Percentiles rank a stretch among this genome's conserved stretches.
Evolutionary conservation across 768 basidiomycete species (phyloP).

Genomic region (Saitozyma sp.): DNA sequence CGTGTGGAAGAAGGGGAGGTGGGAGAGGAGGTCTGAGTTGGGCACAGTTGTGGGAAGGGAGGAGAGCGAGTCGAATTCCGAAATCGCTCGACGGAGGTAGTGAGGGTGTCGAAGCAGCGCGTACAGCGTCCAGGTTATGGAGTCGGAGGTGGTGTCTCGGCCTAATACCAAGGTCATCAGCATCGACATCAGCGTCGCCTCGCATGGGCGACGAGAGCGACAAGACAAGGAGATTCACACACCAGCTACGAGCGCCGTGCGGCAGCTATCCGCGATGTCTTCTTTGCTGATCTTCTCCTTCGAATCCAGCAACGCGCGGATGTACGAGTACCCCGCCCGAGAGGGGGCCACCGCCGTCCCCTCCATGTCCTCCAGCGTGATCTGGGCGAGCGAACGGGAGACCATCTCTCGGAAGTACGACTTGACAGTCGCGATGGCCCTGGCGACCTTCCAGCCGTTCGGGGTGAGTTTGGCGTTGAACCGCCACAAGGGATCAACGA

Average conservation of each 20-base stretch:
- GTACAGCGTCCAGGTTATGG: slow-evolving; percentile 33
- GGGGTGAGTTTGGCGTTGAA: slow-evolving; percentile 14
- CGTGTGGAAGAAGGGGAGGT: slow-evolving; percentile 18
- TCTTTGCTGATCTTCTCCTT: slow-evolving; percentile 11
- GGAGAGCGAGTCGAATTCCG: slow-evolving; percentile 7
- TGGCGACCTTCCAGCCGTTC: slow-evolving; percentile 7
- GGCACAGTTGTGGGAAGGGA: not conserved
- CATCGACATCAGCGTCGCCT: not conserved
- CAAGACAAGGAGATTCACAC: not conserved
- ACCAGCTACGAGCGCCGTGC: slow-evolving; percentile 40
- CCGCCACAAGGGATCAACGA: slow-evolving; percentile 22
- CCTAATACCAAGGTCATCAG: slow-evolving; percentile 12
- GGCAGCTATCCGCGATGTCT: slow-evolving; percentile 25
- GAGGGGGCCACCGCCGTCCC: slow-evolving; percentile 3
- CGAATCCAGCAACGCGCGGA: slow-evolving; percentile 15
- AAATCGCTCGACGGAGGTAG: slow-evolving; percentile 4
- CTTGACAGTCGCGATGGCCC: slow-evolving; percentile 11
- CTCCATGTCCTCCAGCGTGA: not conserved
- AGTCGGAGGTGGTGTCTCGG: slow-evolving; percentile 39
- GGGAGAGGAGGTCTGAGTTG: slow-evolving; percentile 2
- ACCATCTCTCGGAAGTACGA: slow-evolving; percentile 5
- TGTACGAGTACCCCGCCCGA: not conserved
- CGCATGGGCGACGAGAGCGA: not conserved
- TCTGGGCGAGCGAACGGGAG: not conserved
- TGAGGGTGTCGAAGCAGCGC: slow-evolving; percentile 20